Evolutionary conservation across 78 protist species (phyloP).

Genomic region (Pigoraptor vietnamica): DNA sequence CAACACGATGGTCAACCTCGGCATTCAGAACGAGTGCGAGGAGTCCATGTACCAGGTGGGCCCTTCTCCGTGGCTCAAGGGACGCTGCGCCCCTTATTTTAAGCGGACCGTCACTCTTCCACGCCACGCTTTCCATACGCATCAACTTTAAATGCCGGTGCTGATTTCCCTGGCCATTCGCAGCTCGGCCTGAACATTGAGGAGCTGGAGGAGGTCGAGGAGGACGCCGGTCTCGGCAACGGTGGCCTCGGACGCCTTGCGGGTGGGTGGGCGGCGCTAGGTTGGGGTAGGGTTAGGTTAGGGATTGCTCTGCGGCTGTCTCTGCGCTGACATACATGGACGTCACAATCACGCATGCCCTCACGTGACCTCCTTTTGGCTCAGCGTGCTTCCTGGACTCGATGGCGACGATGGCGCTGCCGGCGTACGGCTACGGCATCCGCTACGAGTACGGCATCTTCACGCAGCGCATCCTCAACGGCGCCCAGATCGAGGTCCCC

Average conservation of each 20-base stretch:
- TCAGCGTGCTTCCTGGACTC: constrained; percentile 94
- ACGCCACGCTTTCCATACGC: no score
- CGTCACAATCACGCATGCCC: no score
- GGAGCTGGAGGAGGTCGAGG: constrained; percentile 68
- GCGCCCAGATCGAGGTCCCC: constrained; percentile 82
- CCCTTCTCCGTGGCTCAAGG: no score
- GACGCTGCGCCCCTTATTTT: no score
- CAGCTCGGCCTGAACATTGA: constrained; percentile 30
- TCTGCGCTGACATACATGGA: no score
- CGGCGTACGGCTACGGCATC: constrained; percentile 86
- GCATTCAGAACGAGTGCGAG: constrained; percentile 51
- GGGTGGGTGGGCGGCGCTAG: constrained; percentile 3
- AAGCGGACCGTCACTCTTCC: no score
- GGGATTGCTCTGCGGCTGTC: no score
- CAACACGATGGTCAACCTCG: constrained; percentile 73
- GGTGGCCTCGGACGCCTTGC: constrained; percentile 96
- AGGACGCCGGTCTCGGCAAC: constrained; percentile 95
- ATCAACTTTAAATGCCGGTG: no score
- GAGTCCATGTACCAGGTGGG: constrained; percentile 43
- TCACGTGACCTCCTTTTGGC: no score
- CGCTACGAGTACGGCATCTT: constrained; percentile 94
- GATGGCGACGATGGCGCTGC: constrained; percentile 82
- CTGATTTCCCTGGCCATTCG: no score
- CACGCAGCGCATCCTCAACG: constrained; percentile 78
- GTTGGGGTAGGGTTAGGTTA: no score